These are phyloP conservation scores for Coemansia sp. DNA, from an alignment of 192 early-diverging fungal species.

Conservation along the genomic window DNA sequence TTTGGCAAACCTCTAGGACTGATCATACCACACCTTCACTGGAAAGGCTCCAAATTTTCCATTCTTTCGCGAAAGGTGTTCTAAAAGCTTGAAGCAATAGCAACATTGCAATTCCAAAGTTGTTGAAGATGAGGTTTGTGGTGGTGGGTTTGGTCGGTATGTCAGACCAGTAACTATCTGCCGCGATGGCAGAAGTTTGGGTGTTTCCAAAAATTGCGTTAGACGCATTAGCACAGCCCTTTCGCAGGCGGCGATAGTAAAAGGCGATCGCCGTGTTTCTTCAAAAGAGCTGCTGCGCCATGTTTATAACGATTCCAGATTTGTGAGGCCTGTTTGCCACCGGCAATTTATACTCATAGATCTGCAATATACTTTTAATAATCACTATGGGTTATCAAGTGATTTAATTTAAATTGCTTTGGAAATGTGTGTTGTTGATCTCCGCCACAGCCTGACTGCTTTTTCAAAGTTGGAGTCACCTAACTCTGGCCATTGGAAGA, in stretches of 20 bases:
- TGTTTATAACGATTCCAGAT: neutral
- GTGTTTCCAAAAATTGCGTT: slow-evolving; percentile 5
- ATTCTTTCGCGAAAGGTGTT: too few species aligned
- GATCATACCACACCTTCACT: too few species aligned
- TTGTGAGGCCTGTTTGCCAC: neutral
- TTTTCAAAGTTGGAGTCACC: neutral
- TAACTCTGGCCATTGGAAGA: neutral
- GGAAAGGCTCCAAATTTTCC: too few species aligned
- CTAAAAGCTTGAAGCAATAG: too few species aligned
- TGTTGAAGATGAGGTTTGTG: neutral
- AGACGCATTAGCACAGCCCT: slow-evolving; percentile 5
- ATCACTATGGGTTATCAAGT: neutral
- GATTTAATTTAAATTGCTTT: neutral
- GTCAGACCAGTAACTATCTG: neutral
- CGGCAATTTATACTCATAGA: neutral
- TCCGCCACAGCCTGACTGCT: neutral
- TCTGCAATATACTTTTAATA: neutral
- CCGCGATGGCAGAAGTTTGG: neutral
- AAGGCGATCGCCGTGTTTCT: slow-evolving; percentile 5
- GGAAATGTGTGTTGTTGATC: neutral
- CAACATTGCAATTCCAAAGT: too few species aligned
- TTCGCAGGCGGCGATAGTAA: slow-evolving; percentile 6
- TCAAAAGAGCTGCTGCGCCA: neutral
- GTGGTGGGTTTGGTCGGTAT: neutral
- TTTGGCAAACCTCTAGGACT: too few species aligned